phyloP scores from a whole-genome alignment of 2,329 filamentous ascomycete genomes.

The Aspergillus nomiae region DNA sequence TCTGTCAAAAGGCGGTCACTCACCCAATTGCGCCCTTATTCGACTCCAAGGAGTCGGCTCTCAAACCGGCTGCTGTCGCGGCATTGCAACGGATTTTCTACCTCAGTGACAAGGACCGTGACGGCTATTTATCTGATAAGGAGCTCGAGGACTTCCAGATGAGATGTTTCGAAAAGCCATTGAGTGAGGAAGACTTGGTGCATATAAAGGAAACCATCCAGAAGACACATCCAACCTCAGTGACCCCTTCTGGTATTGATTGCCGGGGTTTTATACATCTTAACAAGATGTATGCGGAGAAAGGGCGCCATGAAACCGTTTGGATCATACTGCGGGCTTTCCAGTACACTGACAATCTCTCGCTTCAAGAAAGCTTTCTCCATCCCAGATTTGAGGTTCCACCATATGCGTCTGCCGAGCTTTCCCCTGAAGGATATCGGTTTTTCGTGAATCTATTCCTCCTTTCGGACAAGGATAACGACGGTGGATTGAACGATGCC shows the following conservation, averaged over 20 bases:
- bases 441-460: conserved; percentile 98
- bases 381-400: conserved; percentile 94
- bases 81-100: conserved; percentile 92
- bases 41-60: conserved; percentile 85
- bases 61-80: conserved; percentile 87
- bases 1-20: conserved; percentile 97
- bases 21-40: conserved; percentile 96
- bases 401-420: conserved; percentile 85
- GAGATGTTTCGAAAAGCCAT: conserved; percentile 86
- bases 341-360: conserved; percentile 93
- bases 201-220: conserved; percentile 89
- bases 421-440: conserved; percentile 90
- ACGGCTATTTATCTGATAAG: conserved; percentile 84
- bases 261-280: conserved; percentile 81
- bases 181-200: conserved; percentile 77
- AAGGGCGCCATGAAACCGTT: conserved; percentile 95
- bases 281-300: conserved; percentile 96
- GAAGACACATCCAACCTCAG: conserved; percentile 65
- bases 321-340: conserved; percentile 97
- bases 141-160: conserved; percentile 90
- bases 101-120: conserved; percentile 93
- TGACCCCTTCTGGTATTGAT: conserved; percentile 72
- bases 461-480: conserved; percentile 95
- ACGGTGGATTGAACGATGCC: conserved; percentile 84
- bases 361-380: conserved; percentile 85